A percentile compares a stretch with the other conserved stretches of the same genome.
These are phyloP conservation scores for Xylaria sp. DNA, from an alignment of 2,329 filamentous ascomycete species.

Conservation along the genomic window DNA sequence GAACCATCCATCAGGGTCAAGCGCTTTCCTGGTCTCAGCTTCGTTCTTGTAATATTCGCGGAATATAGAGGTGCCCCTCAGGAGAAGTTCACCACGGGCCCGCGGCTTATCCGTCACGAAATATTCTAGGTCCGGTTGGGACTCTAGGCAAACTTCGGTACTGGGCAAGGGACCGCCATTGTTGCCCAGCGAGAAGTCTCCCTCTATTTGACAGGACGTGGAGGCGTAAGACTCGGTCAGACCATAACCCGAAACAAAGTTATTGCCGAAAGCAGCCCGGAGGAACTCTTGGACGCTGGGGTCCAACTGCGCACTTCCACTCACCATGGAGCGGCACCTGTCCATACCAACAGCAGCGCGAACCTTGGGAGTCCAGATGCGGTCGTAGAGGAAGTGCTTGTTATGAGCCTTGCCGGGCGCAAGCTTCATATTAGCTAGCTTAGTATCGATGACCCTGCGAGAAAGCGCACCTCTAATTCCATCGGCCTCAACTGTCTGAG, in stretches of 20 bases:
- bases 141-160: conserved; percentile 81
- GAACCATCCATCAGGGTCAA: conserved; percentile 95
- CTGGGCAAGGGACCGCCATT: conserved; percentile 77
- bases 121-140: conserved; percentile 96
- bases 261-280: conserved; percentile 80
- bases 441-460: conserved; percentile 80
- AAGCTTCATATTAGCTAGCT: conserved; percentile 80
- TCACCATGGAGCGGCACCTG: conserved; percentile 77
- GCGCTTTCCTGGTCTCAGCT: conserved; percentile 83
- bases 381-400: conserved; percentile 80
- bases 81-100: conserved; percentile 87
- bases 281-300: conserved; percentile 89
- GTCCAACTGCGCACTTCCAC: conserved; percentile 90
- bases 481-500: conserved; percentile 79
- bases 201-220: conserved; percentile 72
- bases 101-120: conserved; percentile 85
- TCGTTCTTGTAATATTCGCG: conserved; percentile 89
- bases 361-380: conserved; percentile 92
- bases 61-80: conserved; percentile 85
- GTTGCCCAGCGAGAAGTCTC: conserved; percentile 81
- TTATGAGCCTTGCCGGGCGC: conserved; percentile 79
- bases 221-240: conserved; percentile 93
- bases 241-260: conserved; percentile 89
- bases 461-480: conserved; percentile 86
- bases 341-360: conserved; percentile 84